These are phyloP conservation scores for Termitomyces sp. DNA, from an alignment of 1,284 basidiomycete species.

Conservation along the genomic window DNA sequence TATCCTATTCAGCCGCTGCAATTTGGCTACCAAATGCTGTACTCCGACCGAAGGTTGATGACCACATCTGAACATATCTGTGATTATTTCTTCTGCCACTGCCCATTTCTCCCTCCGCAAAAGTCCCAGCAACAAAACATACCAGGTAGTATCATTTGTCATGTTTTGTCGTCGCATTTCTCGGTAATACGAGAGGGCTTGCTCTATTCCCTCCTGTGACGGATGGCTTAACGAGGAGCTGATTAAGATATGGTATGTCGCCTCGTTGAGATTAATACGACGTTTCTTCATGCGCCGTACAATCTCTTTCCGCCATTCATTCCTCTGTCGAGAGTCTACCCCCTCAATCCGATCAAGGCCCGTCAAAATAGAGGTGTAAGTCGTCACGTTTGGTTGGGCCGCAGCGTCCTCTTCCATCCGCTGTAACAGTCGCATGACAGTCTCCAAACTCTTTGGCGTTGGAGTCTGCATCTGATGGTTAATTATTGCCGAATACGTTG, in stretches of 20 bases:
- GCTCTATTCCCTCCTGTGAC: slow-evolving; percentile 41
- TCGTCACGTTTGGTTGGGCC: slow-evolving; percentile 61
- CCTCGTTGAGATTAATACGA: slow-evolving; percentile 48
- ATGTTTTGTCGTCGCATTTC: slow-evolving; percentile 56
- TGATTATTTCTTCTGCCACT: slow-evolving; percentile 54
- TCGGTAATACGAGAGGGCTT: slow-evolving; percentile 58
- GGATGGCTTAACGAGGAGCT: slow-evolving; percentile 53
- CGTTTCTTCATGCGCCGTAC: slow-evolving; percentile 55
- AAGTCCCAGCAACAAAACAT: slow-evolving; percentile 64
- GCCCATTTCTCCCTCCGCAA: slow-evolving; percentile 49
- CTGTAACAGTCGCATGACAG: slow-evolving; percentile 61
- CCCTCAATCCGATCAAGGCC: slow-evolving; percentile 53
- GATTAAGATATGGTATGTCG: slow-evolving; percentile 74
- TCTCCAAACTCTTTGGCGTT: slow-evolving; percentile 47
- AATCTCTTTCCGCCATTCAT: slow-evolving; percentile 47
- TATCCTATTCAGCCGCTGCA: slow-evolving; percentile 1
- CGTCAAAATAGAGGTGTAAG: slow-evolving; percentile 66
- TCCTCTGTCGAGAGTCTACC: slow-evolving; percentile 37
- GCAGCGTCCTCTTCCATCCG: slow-evolving; percentile 64
- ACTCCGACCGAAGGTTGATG: slow-evolving; percentile 31
- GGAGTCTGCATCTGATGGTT: slow-evolving; percentile 60
- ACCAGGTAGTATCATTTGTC: slow-evolving; percentile 64
- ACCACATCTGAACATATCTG: slow-evolving; percentile 48
- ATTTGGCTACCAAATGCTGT: slow-evolving; percentile 24
- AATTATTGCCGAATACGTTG: slow-evolving; percentile 72